phyloP scores from a whole-genome alignment of 2,329 filamentous ascomycete genomes.

The Verticillium isaacii region DNA sequence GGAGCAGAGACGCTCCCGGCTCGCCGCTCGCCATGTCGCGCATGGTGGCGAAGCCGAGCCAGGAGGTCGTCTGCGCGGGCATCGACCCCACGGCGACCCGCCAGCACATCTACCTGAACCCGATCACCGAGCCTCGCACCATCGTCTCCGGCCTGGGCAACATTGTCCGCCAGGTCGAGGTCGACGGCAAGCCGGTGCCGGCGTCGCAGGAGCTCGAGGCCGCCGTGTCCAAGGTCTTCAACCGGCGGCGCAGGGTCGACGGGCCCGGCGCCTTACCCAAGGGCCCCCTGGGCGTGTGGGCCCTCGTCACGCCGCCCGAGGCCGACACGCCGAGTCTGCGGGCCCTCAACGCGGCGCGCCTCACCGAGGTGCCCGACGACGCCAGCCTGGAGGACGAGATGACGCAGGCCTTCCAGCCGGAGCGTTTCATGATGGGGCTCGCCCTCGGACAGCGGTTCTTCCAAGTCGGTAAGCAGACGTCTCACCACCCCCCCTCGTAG shows the following conservation, averaged over 20 bases:
- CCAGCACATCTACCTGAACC: conserved; percentile 38
- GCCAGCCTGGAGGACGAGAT: conserved; percentile 6
- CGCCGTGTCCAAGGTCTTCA: conserved; percentile 55
- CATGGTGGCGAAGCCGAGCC: conserved; percentile 31
- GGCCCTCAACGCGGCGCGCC: not conserved
- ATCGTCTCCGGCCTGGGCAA: conserved; percentile 70
- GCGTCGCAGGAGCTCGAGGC: conserved; percentile 70
- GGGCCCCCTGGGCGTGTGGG: conserved; percentile 65
- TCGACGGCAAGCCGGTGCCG: conserved; percentile 42
- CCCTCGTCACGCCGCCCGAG: conserved; percentile 54
- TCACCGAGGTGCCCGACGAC: not conserved
- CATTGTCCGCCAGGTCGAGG: conserved; percentile 63
- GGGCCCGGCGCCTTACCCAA: conserved; percentile 18
- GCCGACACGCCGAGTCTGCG: conserved; percentile 9
- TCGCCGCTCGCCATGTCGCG: conserved; percentile 22
- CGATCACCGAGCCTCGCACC: conserved; percentile 57
- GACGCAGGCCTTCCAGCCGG: conserved; percentile 6
- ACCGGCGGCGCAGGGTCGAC: conserved; percentile 22
- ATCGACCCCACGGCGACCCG: conserved; percentile 8
- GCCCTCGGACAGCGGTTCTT: not conserved
- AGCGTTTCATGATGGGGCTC: not conserved
- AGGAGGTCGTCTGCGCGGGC: conserved; percentile 24
- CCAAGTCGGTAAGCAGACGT: conserved; percentile 1
- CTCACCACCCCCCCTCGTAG: too few relatives aligned
- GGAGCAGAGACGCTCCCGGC: conserved; percentile 18